phyloP scores from a whole-genome alignment of 2,329 filamentous ascomycete species.

The Amauroascus niger region DNA sequence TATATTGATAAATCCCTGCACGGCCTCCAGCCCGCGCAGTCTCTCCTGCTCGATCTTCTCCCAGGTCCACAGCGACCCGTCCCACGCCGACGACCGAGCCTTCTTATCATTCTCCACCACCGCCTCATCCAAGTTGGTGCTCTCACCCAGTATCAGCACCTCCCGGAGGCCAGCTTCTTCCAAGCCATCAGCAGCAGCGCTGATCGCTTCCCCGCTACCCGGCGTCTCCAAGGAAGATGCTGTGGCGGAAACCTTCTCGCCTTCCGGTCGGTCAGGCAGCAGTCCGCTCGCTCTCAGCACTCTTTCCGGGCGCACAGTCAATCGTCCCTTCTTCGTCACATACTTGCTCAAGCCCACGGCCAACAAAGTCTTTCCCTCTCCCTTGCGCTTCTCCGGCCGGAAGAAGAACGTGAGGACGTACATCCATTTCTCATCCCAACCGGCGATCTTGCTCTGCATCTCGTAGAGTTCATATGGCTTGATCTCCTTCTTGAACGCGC shows the following conservation, averaged over 20 bases:
- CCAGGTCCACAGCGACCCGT: conserved; percentile 48
- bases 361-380: conserved; percentile 53
- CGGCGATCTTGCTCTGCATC: conserved; percentile 60
- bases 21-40: conserved; percentile 45
- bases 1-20: conserved; percentile 46
- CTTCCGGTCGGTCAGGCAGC: conserved; percentile 62
- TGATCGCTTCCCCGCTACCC: conserved; percentile 26
- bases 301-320: conserved; percentile 75
- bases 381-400: conserved; percentile 38
- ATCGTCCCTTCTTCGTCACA: conserved; percentile 68
- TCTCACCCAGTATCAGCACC: conserved; percentile 28
- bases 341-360: conserved; percentile 70
- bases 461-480: conserved; percentile 59
- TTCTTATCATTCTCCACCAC: conserved; percentile 27
- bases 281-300: conserved; percentile 62
- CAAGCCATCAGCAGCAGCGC: conserved; percentile 22
- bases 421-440: conserved; percentile 75
- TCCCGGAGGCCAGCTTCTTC: conserved; percentile 32
- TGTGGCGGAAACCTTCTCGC: conserved; percentile 30
- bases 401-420: conserved; percentile 68
- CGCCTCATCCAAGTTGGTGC: conserved; percentile 23
- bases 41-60: conserved; percentile 50
- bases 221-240: conserved; percentile 18
- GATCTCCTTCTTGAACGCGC: conserved; percentile 65
- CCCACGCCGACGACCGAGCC: conserved; percentile 24